Evolutionary conservation across 2,329 filamentous ascomycete species (phyloP).

Genomic region (Colletotrichum navitas): DNA sequence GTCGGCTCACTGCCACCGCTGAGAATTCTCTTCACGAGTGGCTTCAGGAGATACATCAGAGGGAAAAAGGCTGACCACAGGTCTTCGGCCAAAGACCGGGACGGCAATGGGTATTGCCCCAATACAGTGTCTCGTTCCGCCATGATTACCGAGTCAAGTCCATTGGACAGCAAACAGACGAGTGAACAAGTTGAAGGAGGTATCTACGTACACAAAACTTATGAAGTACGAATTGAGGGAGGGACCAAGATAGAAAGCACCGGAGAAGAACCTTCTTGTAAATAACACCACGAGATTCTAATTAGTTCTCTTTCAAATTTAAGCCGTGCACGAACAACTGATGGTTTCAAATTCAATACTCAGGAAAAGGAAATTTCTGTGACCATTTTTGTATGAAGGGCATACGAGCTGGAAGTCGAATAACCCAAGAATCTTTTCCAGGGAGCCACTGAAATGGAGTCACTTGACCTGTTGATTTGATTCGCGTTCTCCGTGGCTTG

Average conservation of each 20-base stretch:
- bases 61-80: slow-evolving; percentile 22
- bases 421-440: not conserved
- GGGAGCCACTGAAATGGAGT: not conserved
- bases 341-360: not conserved
- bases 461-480: not conserved
- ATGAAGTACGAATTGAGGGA: slow-evolving; percentile 26
- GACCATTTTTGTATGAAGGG: not conserved
- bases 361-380: not conserved
- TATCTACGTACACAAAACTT: slow-evolving; percentile 43
- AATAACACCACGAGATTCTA: too few relatives aligned
- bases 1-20: slow-evolving; percentile 45
- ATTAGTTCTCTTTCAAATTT: not conserved
- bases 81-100: not conserved
- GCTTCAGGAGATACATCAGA: slow-evolving; percentile 33
- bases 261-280: not conserved
- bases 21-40: slow-evolving; percentile 41
- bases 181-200: slow-evolving; percentile 39
- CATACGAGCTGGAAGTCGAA: not conserved
- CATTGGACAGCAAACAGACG: slow-evolving; percentile 40
- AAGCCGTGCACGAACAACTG: too few relatives aligned
- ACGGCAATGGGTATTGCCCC: not conserved
- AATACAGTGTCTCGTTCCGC: slow-evolving; percentile 21
- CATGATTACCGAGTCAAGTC: slow-evolving; percentile 40
- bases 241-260: not conserved
- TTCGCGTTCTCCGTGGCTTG: not conserved